Evolutionary conservation across 1,284 basidiomycete genomes (phyloP).

Genomic region (Ustilago crameri): DNA sequence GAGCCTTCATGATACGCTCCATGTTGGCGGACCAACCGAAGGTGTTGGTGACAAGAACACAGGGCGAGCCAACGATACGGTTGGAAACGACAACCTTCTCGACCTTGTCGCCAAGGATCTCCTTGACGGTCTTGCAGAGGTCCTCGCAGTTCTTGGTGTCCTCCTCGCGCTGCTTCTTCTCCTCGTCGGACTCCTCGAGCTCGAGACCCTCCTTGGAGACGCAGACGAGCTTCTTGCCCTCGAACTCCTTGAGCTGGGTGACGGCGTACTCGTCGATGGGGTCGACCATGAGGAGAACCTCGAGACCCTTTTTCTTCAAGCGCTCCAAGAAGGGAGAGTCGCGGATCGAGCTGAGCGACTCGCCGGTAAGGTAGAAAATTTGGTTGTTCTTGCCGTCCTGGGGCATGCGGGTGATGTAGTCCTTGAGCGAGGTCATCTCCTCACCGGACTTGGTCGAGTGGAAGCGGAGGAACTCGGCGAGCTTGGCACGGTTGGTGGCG

Average conservation of each 20-base stretch:
- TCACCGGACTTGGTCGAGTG: conserved; percentile 94
- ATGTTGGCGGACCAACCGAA: conserved; percentile 99
- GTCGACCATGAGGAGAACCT: conserved; percentile 94
- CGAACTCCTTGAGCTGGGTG: conserved; percentile 99
- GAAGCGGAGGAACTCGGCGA: conserved; percentile 99
- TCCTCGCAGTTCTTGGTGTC: conserved; percentile 87
- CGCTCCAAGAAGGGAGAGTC: conserved; percentile 99
- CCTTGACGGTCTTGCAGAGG: conserved; percentile 95
- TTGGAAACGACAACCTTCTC: conserved; percentile 99
- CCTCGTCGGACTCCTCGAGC: conserved; percentile 98
- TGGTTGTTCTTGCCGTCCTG: conserved; percentile 95
- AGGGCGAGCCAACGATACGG: conserved; percentile 73
- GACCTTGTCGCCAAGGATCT: conserved; percentile 97
- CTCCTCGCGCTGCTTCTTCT: conserved; percentile 91
- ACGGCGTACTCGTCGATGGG: conserved; percentile 74
- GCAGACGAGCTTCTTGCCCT: conserved; percentile 96
- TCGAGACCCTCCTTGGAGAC: conserved; percentile 99
- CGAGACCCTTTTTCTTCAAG: conserved; percentile 99
- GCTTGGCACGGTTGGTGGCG: conserved; percentile 97
- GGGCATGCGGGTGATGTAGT: conserved; percentile 99
- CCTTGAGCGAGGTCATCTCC: conserved; percentile 95
- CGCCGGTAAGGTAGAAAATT: conserved; percentile 95
- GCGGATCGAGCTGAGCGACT: conserved; percentile 88
- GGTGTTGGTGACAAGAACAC: conserved; percentile 84
- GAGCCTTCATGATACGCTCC: conserved; percentile 99